phyloP scores from a whole-genome alignment of 305 asterid species.

The Fraxinus latifolia region DNA sequence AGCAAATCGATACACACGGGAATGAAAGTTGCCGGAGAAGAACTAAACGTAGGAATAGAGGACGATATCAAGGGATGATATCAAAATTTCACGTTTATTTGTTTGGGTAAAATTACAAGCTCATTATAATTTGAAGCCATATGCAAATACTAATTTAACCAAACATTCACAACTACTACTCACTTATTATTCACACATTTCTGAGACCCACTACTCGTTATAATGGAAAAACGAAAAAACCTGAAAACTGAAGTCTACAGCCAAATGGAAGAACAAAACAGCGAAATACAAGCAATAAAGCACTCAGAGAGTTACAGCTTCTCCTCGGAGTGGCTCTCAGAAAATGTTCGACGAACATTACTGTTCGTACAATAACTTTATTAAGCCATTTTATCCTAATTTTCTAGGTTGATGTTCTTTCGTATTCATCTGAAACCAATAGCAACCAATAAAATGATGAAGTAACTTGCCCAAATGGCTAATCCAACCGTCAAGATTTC shows the following conservation, averaged over 20 bases:
- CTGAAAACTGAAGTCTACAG: background rate
- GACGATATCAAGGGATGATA: background rate
- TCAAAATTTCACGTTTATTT: background rate
- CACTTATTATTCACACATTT: background rate
- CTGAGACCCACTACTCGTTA: background rate
- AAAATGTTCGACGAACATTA: background rate
- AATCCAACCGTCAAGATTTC: background rate
- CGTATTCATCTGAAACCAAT: constrained; percentile 1
- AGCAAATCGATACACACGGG: background rate
- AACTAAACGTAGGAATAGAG: background rate
- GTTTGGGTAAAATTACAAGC: background rate
- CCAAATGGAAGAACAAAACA: background rate
- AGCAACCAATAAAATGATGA: constrained; percentile 1
- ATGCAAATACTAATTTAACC: background rate
- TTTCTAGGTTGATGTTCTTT: constrained; percentile 5
- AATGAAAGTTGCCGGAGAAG: background rate
- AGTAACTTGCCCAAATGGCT: constrained; percentile 4
- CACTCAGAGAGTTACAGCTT: background rate
- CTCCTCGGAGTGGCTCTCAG: background rate
- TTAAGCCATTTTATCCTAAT: background rate
- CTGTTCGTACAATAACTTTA: background rate
- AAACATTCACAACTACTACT: background rate
- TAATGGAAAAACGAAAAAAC: too few species aligned
- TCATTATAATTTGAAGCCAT: background rate
- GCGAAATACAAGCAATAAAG: background rate